A percentile compares a stretch with the other conserved stretches of the same genome.
Evolutionary conservation across 1,284 basidiomycete genomes (phyloP).

Genomic region (Sanghuangporus sanghuang): DNA sequence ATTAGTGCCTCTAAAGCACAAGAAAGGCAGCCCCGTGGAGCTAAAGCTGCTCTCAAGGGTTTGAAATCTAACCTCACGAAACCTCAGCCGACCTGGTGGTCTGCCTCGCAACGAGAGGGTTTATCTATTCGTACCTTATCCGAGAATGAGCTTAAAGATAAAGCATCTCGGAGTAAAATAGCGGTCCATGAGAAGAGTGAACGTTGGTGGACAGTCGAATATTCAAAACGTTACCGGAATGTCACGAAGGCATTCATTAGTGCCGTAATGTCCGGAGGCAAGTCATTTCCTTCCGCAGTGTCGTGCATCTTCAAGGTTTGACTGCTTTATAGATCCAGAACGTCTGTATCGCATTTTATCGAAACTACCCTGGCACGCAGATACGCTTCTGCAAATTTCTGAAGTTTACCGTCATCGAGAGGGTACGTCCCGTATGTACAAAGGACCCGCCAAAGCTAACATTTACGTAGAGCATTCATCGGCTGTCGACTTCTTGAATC

Average conservation of each 20-base stretch:
- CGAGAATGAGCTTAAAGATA: constrained; percentile 47
- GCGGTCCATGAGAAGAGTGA: constrained; percentile 41
- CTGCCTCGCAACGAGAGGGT: constrained; percentile 60
- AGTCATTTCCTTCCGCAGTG: constrained; percentile 23
- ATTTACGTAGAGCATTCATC: constrained; percentile 63
- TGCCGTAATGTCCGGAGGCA: constrained; percentile 76
- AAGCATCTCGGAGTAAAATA: constrained; percentile 39
- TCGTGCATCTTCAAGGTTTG: constrained; percentile 1
- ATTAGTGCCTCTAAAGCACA: constrained; percentile 25
- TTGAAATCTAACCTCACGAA: constrained; percentile 55
- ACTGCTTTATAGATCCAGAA: constrained; percentile 50
- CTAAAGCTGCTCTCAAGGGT: constrained; percentile 24
- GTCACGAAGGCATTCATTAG: constrained; percentile 77
- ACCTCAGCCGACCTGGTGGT: constrained; percentile 59
- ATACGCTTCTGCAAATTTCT: constrained; percentile 84
- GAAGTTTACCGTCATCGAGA: constrained; percentile 82
- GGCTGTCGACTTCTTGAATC: constrained; percentile 80
- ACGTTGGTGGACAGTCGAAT: constrained; percentile 85
- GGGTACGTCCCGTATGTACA: constrained; percentile 38
- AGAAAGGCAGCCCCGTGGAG: constrained; percentile 27
- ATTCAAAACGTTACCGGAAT: constrained; percentile 76
- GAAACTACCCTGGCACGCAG: constrained; percentile 78
- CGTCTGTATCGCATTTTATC: constrained; percentile 55
- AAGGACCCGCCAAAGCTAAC: background rate
- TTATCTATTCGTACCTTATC: constrained; percentile 57